These are phyloP conservation scores for Zygoascus biomembranicola DNA, from an alignment of 805 yeast species.

Conservation along the genomic window DNA sequence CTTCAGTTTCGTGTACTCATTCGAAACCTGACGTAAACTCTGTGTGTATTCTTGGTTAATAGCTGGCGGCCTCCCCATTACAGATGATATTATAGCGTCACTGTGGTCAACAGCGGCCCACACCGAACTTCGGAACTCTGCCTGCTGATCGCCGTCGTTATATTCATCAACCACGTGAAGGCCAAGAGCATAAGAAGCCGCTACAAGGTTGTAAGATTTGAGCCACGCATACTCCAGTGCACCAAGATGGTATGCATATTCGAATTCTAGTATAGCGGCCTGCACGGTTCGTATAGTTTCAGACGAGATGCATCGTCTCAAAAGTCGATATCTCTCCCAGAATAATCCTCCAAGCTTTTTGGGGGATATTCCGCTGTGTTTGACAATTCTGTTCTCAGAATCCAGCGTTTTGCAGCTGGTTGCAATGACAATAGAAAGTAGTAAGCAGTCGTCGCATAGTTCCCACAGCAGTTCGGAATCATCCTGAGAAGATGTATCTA, in stretches of 20 bases:
- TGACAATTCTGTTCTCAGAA: not conserved
- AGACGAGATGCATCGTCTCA: not conserved
- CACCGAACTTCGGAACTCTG: not conserved
- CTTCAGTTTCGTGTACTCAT: not conserved
- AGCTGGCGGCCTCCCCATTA: not conserved
- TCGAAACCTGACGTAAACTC: not conserved
- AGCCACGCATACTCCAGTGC: not conserved
- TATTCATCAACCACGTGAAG: not conserved
- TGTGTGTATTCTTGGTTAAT: not conserved
- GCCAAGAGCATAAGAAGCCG: not conserved
- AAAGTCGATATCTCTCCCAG: not conserved
- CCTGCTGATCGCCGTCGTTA: not conserved
- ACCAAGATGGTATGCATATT: not conserved
- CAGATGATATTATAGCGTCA: not conserved
- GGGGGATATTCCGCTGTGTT: not conserved
- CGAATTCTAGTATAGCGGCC: not conserved
- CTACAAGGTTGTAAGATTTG: not conserved
- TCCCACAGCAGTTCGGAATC: not conserved
- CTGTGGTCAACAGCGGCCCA: not conserved
- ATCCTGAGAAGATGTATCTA: not conserved
- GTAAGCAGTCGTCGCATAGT: not conserved
- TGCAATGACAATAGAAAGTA: not conserved
- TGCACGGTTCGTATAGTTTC: not conserved
- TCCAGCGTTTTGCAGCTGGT: not conserved
- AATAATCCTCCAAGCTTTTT: not conserved